Percentiles rank a stretch among this genome's conserved stretches.
phyloP scores from a whole-genome alignment of 2,329 filamentous ascomycete genomes.

The Penicillium concentricum region DNA sequence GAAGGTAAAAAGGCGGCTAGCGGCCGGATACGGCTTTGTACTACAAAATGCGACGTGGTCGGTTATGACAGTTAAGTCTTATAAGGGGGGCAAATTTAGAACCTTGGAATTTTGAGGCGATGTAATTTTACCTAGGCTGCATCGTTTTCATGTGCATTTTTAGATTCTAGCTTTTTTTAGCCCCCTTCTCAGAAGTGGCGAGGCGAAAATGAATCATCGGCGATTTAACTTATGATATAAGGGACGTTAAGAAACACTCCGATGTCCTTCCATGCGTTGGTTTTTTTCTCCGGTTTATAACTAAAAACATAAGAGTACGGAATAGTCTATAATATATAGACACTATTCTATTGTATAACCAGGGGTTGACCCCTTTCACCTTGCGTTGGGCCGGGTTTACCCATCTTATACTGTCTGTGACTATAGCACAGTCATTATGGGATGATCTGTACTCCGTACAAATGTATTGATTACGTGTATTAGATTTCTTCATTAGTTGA shows the following conservation, averaged over 20 bases:
- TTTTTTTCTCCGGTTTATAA: no score
- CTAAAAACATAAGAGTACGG: no score
- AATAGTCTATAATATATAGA: no score
- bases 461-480: not conserved
- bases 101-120: not conserved
- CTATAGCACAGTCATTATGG: no score
- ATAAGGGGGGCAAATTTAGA: not conserved
- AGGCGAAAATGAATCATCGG: constrained; percentile 7
- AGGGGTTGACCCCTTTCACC: no score
- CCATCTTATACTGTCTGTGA: no score
- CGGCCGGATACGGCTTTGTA: constrained; percentile 3
- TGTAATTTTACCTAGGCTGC: constrained; percentile 25
- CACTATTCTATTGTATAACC: no score
- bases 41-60: constrained; percentile 24
- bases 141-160: constrained; percentile 17
- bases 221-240: not conserved
- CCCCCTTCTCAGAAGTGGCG: constrained; percentile 11
- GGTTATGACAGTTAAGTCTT: not conserved
- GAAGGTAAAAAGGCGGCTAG: constrained; percentile 5
- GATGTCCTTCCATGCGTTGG: no score
- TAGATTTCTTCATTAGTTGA: not conserved
- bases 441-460: no score
- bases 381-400: no score
- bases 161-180: not conserved
- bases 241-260: not conserved